Conservation (phyloP, 176 grass and related monocot genomes). For the Triticum monococcum region DNA sequence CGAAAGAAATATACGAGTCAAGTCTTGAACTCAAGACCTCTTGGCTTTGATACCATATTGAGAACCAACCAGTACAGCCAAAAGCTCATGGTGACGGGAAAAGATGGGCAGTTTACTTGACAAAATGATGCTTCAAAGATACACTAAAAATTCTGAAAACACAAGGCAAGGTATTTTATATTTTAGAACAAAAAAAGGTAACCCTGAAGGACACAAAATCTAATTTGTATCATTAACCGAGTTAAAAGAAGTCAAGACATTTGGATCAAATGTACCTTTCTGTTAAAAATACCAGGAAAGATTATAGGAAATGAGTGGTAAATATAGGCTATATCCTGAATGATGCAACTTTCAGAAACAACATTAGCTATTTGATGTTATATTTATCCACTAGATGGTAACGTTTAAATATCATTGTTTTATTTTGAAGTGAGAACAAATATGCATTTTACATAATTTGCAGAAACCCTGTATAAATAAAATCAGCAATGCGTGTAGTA, state of each 20-base stretch:
- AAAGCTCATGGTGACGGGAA: background rate
- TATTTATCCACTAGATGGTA: background rate
- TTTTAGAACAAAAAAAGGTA: background rate
- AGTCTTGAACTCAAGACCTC: background rate
- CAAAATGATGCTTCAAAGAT: background rate
- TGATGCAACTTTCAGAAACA: background rate
- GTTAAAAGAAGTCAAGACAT: background rate
- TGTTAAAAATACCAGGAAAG: background rate
- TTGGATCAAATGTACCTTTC: background rate
- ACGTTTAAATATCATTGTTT: background rate
- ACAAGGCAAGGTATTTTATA: background rate
- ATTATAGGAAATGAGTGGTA: background rate
- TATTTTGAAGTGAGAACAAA: conserved; percentile 8
- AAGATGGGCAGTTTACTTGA: background rate
- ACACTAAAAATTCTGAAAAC: background rate
- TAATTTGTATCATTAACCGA: background rate
- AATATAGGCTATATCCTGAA: background rate
- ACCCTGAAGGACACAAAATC: background rate
- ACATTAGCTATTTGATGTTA: background rate
- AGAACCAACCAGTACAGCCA: background rate
- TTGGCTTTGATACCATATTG: background rate
- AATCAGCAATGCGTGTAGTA: background rate
- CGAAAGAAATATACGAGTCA: background rate
- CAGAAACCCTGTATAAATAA: background rate
- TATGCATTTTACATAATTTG: background rate